Conservation (phyloP, 2,329 filamentous ascomycete genomes). For the Venturia carpophila region DNA sequence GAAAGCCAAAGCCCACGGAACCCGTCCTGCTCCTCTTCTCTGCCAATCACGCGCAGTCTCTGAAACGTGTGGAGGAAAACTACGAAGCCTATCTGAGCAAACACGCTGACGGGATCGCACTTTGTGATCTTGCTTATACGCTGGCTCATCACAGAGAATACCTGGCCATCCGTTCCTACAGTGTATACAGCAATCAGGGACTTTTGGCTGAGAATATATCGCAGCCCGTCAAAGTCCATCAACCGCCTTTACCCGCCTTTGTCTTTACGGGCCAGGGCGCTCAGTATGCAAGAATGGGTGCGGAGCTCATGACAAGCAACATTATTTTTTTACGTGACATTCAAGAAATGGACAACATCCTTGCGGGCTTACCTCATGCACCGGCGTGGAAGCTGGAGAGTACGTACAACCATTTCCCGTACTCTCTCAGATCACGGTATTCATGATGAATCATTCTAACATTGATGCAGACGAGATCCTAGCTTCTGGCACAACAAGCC, state of each 20-base stretch:
- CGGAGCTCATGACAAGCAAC: conserved; percentile 15
- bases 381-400: conserved; percentile 24
- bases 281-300: conserved; percentile 23
- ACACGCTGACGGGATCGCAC: too few species aligned
- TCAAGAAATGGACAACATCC: not conserved
- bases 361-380: not conserved
- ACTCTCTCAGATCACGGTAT: too few species aligned
- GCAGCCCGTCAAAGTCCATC: too few species aligned
- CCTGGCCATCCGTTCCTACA: not conserved
- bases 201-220: too few species aligned
- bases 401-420: too few species aligned
- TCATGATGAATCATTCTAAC: too few species aligned
- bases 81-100: not conserved
- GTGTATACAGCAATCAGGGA: not conserved
- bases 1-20: too few species aligned
- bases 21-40: not conserved
- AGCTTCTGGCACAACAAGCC: conserved; percentile 20
- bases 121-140: not conserved
- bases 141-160: not conserved
- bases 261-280: conserved; percentile 19
- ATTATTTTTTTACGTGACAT: conserved; percentile 8
- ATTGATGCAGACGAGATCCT: too few species aligned
- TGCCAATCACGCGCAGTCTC: not conserved
- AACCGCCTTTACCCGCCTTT: too few species aligned
- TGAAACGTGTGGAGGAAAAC: not conserved